phyloP scores from a whole-genome alignment of 352 stramenopile genomes.

The Globisporangium mamillatum region DNA sequence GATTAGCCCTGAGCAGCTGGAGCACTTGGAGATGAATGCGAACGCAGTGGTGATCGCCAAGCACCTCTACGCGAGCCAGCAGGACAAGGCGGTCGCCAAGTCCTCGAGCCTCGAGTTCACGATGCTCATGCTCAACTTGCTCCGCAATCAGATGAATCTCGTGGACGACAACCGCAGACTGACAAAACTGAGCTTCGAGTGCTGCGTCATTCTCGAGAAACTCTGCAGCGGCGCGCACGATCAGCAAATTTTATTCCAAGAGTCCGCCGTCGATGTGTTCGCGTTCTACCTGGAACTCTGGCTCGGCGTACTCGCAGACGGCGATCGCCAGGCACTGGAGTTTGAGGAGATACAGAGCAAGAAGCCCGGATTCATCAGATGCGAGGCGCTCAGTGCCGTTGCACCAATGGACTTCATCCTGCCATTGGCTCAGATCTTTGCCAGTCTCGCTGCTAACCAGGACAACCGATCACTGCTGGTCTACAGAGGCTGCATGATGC shows the following conservation, averaged over 20 bases:
- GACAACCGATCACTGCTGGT: constrained; percentile 30
- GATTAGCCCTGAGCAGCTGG: not conserved
- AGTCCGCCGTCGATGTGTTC: constrained; percentile 39
- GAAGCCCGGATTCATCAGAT: constrained; percentile 1
- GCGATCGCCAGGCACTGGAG: not conserved
- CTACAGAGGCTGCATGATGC: not conserved
- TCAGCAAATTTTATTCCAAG: constrained; percentile 39
- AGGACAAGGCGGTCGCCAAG: constrained; percentile 29
- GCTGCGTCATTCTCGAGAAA: constrained; percentile 37
- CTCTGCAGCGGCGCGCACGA: constrained; percentile 34
- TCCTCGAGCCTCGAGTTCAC: constrained; percentile 45
- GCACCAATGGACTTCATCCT: constrained; percentile 15
- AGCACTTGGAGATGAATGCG: constrained; percentile 21
- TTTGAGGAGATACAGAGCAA: not conserved
- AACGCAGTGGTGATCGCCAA: constrained; percentile 21
- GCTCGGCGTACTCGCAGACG: constrained; percentile 17
- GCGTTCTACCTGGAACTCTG: constrained; percentile 32
- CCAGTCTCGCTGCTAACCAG: constrained; percentile 10
- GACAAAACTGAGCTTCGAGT: constrained; percentile 28
- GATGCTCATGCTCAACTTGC: constrained; percentile 31
- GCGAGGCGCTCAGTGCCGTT: constrained; percentile 4
- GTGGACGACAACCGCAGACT: not conserved
- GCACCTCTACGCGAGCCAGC: constrained; percentile 31
- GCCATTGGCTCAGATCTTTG: constrained; percentile 15
- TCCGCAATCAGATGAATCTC: constrained; percentile 22